Evolutionary conservation across 345 rosid species (phyloP).

Genomic region (Salix dunnii): DNA sequence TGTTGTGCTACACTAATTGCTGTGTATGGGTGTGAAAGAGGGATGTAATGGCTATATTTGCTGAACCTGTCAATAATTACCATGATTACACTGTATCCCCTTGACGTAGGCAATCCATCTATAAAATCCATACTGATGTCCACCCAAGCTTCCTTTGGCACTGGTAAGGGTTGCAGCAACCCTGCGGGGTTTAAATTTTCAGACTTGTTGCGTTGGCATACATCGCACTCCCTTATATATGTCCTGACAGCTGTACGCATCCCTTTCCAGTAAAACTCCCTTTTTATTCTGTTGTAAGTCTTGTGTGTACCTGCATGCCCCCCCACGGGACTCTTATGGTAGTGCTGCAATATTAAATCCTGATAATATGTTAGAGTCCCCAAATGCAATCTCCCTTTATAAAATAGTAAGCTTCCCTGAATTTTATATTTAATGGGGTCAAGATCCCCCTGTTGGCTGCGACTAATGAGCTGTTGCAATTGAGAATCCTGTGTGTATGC

Average conservation of each 20-base stretch:
- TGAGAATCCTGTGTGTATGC: too few relatives aligned
- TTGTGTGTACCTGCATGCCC: neutral
- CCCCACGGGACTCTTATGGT: neutral
- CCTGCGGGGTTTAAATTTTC: neutral
- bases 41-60: neutral
- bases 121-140: neutral
- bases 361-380: too few relatives aligned
- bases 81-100: neutral
- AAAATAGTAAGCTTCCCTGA: too few relatives aligned
- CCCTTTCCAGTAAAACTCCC: neutral
- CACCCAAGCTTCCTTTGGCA: neutral
- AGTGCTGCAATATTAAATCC: neutral
- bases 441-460: too few relatives aligned
- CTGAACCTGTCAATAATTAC: neutral
- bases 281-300: neutral
- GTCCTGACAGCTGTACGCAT: neutral
- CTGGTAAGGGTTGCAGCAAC: neutral
- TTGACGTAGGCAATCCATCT: neutral
- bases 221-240: neutral
- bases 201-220: neutral
- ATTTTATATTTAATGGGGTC: too few relatives aligned
- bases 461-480: too few relatives aligned
- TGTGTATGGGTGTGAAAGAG: neutral
- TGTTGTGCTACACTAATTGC: neutral
- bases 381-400: too few relatives aligned